phyloP scores from a whole-genome alignment of 768 basidiomycete species.

The Tylopilus vinaceipallidus region DNA sequence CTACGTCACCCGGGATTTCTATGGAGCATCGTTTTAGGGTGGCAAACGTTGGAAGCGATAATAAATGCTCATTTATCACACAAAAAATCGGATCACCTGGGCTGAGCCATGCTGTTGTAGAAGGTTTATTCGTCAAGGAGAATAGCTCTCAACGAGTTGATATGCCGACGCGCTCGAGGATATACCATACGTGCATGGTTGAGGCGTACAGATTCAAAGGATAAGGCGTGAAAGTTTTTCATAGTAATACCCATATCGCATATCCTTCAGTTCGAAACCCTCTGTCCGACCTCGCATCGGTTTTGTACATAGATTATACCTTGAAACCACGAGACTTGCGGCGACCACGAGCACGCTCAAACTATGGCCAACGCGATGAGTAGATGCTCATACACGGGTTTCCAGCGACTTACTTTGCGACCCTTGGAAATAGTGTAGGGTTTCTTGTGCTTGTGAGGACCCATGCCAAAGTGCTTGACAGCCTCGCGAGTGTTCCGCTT shows the following conservation, averaged over 20 bases:
- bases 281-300: constrained; percentile 30
- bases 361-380: constrained; percentile 41
- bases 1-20: not conserved
- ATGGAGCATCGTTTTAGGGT: constrained; percentile 9
- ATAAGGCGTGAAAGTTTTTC: constrained; percentile 20
- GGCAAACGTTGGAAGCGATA: constrained; percentile 23
- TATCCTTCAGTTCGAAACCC: constrained; percentile 28
- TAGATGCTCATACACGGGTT: too few species aligned
- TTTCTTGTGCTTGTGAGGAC: constrained; percentile 98
- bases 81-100: not conserved
- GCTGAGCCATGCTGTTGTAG: not conserved
- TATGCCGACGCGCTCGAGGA: constrained; percentile 10
- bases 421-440: constrained; percentile 95
- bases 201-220: constrained; percentile 23
- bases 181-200: constrained; percentile 27
- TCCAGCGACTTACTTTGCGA: constrained; percentile 64
- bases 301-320: constrained; percentile 58
- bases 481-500: constrained; percentile 93
- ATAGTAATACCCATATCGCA: constrained; percentile 33
- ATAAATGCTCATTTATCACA: not conserved
- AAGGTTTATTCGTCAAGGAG: too few species aligned
- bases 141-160: not conserved
- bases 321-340: constrained; percentile 98
- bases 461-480: constrained; percentile 98
- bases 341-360: constrained; percentile 98